Conservation (phyloP, 768 basidiomycete genomes). For the Auricularia sp. region DNA sequence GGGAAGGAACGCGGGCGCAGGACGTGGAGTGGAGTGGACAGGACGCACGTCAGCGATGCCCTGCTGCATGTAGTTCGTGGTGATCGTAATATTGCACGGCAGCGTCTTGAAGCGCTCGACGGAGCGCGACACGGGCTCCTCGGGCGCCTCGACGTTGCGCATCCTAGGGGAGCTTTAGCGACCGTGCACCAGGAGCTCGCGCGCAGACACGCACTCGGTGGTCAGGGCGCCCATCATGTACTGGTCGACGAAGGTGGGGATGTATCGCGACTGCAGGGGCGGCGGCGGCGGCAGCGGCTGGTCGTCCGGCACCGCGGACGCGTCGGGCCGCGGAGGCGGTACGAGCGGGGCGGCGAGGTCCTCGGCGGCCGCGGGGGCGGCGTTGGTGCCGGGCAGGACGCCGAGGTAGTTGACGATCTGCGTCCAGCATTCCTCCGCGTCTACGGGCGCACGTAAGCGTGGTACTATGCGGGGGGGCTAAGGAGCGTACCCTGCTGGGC, state of each 20-base stretch:
- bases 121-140: slow-evolving; percentile 56
- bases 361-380: slow-evolving; percentile 16
- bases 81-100: slow-evolving; percentile 81
- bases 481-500: slow-evolving; percentile 62
- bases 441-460: slow-evolving; percentile 21
- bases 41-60: slow-evolving; percentile 70
- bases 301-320: too few relatives aligned
- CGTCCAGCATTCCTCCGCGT: slow-evolving; percentile 86
- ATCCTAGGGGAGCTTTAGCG: slow-evolving; percentile 36
- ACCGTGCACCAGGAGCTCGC: not conserved
- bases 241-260: slow-evolving; percentile 59
- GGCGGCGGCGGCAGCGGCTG: not conserved
- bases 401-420: slow-evolving; percentile 63
- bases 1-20: not conserved
- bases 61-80: slow-evolving; percentile 80
- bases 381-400: slow-evolving; percentile 47
- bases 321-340: too few relatives aligned
- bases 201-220: slow-evolving; percentile 42
- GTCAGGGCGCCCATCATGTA: slow-evolving; percentile 72
- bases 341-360: slow-evolving; percentile 14
- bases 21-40: slow-evolving; percentile 4
- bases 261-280: too few relatives aligned
- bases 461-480: not conserved
- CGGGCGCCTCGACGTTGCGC: slow-evolving; percentile 71
- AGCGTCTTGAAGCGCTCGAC: slow-evolving; percentile 77